Percentiles rank a stretch among this genome's conserved stretches.
These are phyloP conservation scores for Poa pratensis DNA, from an alignment of 176 grass and related monocot species.

Conservation along the genomic window DNA sequence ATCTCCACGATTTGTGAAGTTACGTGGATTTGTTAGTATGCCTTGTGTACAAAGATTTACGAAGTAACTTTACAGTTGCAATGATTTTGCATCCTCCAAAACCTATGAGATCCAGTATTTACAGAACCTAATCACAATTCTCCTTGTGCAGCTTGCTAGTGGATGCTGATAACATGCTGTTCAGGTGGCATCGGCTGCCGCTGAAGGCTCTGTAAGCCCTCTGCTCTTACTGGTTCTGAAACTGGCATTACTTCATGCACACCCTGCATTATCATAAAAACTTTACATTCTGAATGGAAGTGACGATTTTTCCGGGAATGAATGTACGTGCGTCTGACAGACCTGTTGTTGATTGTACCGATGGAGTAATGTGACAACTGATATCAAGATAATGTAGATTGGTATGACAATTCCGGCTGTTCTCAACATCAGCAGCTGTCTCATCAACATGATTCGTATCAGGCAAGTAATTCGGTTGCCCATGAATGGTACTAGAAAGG, in stretches of 20 bases:
- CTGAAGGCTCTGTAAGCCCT: constrained; percentile 36
- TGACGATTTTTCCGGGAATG: neutral
- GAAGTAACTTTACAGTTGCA: neutral
- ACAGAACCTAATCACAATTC: constrained; percentile 34
- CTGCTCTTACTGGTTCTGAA: constrained; percentile 38
- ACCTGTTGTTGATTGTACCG: constrained; percentile 48
- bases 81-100: constrained; percentile 26
- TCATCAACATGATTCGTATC: constrained; percentile 11
- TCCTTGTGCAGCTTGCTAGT: constrained; percentile 28
- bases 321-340: neutral
- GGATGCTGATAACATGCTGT: constrained; percentile 45
- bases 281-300: neutral
- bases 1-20: constrained; percentile 31
- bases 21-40: constrained; percentile 10
- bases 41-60: constrained; percentile 25
- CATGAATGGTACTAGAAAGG: neutral
- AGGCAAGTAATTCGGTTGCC: constrained; percentile 2
- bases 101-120: constrained; percentile 22
- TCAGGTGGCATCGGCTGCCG: constrained; percentile 23
- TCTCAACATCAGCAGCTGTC: constrained; percentile 61
- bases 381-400: constrained; percentile 59
- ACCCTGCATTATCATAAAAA: constrained; percentile 30
- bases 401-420: constrained; percentile 65
- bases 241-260: neutral
- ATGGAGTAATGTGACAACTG: constrained; percentile 44